Base-by-base conservation (phyloP, 1,284 basidiomycete species). In the Malassezia pachydermatis region DNA sequence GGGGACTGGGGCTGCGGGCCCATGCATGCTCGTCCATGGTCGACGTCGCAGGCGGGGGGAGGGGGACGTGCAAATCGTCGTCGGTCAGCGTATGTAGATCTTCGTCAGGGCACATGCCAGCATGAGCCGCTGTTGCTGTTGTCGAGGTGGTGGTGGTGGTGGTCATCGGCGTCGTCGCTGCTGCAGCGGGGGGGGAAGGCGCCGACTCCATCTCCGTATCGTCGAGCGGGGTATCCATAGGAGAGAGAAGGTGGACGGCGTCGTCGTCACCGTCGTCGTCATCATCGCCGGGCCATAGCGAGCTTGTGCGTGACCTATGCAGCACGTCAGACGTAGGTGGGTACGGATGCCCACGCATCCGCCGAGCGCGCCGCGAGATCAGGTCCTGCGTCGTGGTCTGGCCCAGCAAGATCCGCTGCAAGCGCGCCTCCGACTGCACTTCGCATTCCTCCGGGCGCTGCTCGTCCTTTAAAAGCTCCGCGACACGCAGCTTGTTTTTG, bases 401-500 rank as follows among this genome's bases (percentile, higher is more conserved):
- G 20, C 57, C 63, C 0, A 55, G 51, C 6, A 68, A 46, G 11
- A 51, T 45, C 22, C 65, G 62, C 50, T 61, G 63, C 13, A 70
- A 57, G 33, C 64, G 64, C 28, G 67, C 67, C 41, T 70, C 67
- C 1, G 65, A 67, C 5, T 65, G 65, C 20, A 67, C 57, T 30
- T 70, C 67, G 3, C 55, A 59, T 25, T 66, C 63, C 29, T 54
- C 45, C 0, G 67, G 67, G 16, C 52, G 51, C 37, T 33, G 49
- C 29, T 70, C 67, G 38, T 65, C 67, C 22, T 58, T 56, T 2
- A 70, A 45, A 7, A 59, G 55, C 35, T 64, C 67, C 7, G 65
- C 60, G 11, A 70, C 67, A 24, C 67, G 58, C 10, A 60, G 44
- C 13, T 67, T 52, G 35, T 45, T 41, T 29, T 52, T 52, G 24